Evolutionary conservation across 148 eudicot genomes (phyloP), one percentile per base, ranked within the genome.

Genomic region (Amaranthus cruentus): DNA sequence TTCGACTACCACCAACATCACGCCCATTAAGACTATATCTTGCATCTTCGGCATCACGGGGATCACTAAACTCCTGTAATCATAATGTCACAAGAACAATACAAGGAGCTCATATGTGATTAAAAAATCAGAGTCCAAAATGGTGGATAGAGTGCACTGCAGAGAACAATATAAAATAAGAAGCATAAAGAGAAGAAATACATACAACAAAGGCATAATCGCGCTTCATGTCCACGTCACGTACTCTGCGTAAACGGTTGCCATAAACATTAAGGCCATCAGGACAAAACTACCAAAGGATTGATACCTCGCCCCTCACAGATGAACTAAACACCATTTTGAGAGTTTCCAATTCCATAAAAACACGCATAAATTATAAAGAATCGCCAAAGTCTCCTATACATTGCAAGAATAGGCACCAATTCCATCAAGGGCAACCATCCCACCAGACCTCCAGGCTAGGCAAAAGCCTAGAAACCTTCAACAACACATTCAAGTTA

Each of bases 241-340:
- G 98, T 88, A 94, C 93, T 94, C 98, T 94, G 98, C 96, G 97
- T 73, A 94, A 91, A 94, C 70, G 92, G 98, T 84, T 87, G 84
- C 91, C 95, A 93, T 78, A 90, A 93, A 93, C 91, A 91, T 88
- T 91, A 91, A 92, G 90, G 96, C 98, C 98, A 94, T 89, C 97
- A 89, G 81, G 87, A 86, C 90, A 81, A 86, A 94, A 85, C 86
- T 83, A 93, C 88, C 81, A 86, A 87, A 84, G 87, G 87, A 82
- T 85, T 82, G 90, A 85, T 81, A 89, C 89, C 87, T 86, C 82
- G 91, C 84, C 88, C 88, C 86, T 83, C 91, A 85, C 69, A 89
- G 91, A 88, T 78, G 90, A 89, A 91, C 92, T 85, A 94, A 88
- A 94, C 98, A 94, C 97, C 98, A 94, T 76, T 86, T 88, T 91